These are phyloP conservation scores for Septoria linicola DNA, from an alignment of 2,329 filamentous ascomycete species.

Conservation along the genomic window DNA sequence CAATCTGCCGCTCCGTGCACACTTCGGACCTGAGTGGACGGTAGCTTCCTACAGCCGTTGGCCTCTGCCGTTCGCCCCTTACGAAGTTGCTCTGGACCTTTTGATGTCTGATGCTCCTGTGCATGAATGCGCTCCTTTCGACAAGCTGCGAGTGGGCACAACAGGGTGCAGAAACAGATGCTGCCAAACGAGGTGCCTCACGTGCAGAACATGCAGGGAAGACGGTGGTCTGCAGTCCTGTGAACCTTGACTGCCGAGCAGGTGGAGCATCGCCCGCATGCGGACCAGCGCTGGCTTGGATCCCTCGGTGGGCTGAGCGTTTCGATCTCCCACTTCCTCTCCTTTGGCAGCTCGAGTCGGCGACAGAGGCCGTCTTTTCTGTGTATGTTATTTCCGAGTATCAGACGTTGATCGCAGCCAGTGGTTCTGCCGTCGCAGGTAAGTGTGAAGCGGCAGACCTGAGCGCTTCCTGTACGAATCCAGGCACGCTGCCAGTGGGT, in stretches of 20 bases:
- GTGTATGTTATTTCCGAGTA: background rate
- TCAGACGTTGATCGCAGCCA: constrained; percentile 2
- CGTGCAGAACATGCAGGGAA: background rate
- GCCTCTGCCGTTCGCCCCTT: no score
- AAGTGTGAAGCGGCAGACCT: background rate
- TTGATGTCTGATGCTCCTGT: no score
- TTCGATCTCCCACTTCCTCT: background rate
- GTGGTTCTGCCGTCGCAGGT: background rate
- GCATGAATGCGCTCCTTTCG: no score
- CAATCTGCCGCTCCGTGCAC: no score
- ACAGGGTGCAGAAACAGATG: no score
- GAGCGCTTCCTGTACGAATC: constrained; percentile 4
- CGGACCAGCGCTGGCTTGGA: background rate
- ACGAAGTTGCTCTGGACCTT: no score
- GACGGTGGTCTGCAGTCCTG: background rate
- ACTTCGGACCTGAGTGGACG: no score
- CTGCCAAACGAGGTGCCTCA: no score
- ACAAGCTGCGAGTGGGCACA: no score
- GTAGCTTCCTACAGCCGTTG: no score
- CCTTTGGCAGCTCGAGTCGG: background rate
- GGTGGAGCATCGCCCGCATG: background rate
- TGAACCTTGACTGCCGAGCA: constrained; percentile 1
- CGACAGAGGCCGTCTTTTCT: background rate
- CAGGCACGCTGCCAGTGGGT: background rate
- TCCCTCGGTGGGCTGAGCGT: constrained; percentile 4